phyloP scores from a whole-genome alignment of 2,329 filamentous ascomycete species.

The Aspergillus sp. region DNA sequence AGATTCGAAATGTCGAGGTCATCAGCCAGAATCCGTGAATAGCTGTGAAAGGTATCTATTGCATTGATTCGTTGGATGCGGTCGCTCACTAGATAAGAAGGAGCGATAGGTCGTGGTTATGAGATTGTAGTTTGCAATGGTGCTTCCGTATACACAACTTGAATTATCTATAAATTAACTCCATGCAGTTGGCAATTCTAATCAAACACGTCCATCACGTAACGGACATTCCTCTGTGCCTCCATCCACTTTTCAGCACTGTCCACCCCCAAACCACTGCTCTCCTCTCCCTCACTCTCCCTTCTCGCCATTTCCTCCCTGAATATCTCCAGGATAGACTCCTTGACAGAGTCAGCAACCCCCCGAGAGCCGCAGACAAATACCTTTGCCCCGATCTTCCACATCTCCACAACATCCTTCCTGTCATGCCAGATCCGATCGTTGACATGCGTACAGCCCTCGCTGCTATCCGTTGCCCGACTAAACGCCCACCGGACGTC shows the following conservation, averaged over 20 bases:
- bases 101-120: too few relatives aligned
- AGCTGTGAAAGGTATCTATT: too few relatives aligned
- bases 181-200: background rate
- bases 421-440: conserved; percentile 52
- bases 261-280: background rate
- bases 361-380: conserved; percentile 65
- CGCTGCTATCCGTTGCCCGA: conserved; percentile 44
- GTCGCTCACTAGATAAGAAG: too few relatives aligned
- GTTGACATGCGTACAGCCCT: conserved; percentile 53
- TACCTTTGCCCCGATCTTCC: conserved; percentile 53
- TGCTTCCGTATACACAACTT: too few relatives aligned
- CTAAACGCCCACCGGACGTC: conserved; percentile 63
- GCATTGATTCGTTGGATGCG: too few relatives aligned
- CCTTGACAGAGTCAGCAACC: conserved; percentile 51
- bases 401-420: conserved; percentile 46
- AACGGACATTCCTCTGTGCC: conserved; percentile 25
- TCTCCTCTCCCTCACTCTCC: background rate
- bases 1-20: too few relatives aligned
- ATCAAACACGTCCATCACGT: conserved; percentile 45
- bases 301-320: background rate
- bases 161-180: too few relatives aligned
- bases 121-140: too few relatives aligned
- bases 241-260: conserved; percentile 1
- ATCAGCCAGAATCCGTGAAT: too few relatives aligned
- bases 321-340: conserved; percentile 37